These are phyloP conservation scores for Termitomyces sp. DNA, from an alignment of 768 basidiomycete species.

Conservation along the genomic window DNA sequence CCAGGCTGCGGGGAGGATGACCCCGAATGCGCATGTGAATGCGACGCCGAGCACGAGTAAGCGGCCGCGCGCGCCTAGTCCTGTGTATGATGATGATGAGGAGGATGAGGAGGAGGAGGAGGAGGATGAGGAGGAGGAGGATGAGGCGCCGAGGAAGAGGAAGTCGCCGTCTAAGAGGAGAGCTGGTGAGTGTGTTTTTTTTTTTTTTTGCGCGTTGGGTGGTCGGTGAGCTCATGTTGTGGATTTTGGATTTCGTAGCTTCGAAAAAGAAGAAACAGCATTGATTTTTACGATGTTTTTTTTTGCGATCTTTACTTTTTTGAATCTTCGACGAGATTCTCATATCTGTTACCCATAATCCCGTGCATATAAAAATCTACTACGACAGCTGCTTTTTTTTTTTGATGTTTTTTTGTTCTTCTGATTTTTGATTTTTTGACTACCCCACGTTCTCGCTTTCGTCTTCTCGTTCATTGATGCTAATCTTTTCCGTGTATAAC, in stretches of 20 bases:
- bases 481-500: not conserved
- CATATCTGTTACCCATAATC: not conserved
- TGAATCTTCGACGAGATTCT: not conserved
- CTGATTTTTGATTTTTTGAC: not conserved
- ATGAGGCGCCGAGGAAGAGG: conserved; percentile 38
- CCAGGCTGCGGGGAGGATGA: conserved; percentile 11
- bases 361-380: not conserved
- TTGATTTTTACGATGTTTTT: not conserved
- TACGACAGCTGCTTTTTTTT: not conserved
- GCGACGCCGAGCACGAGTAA: conserved; percentile 16
- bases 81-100: conserved; percentile 20
- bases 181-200: conserved; percentile 25
- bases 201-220: no score
- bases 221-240: not conserved
- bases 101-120: conserved; percentile 11
- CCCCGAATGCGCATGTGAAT: not conserved
- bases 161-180: conserved; percentile 18
- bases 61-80: conserved; percentile 6
- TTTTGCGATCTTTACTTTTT: no score
- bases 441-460: not conserved
- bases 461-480: not conserved
- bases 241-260: conserved; percentile 3
- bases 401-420: not conserved
- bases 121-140: conserved; percentile 10
- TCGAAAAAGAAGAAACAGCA: conserved; percentile 17